These are phyloP conservation scores for Microbotryum silenes-acaulis DNA, from an alignment of 1,284 basidiomycete species.

Conservation along the genomic window DNA sequence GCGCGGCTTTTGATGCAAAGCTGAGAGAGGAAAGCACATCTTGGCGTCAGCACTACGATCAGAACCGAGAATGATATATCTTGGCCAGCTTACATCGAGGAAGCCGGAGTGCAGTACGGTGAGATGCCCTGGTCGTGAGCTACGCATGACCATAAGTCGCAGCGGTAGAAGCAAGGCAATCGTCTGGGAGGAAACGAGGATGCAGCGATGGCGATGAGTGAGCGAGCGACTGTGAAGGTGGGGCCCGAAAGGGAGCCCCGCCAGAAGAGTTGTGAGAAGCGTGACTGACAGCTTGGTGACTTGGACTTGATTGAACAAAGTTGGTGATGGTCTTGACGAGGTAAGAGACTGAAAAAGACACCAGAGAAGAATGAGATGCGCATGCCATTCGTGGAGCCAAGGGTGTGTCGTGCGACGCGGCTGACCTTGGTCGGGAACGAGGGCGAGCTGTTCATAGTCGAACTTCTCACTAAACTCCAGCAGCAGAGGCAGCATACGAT, in stretches of 20 bases:
- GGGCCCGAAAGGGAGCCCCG: neutral
- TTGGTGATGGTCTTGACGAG: slow-evolving; percentile 49
- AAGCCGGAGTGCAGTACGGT: slow-evolving; percentile 62
- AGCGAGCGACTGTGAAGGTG: slow-evolving; percentile 28
- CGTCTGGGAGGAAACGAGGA: slow-evolving; percentile 39
- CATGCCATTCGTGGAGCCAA: neutral
- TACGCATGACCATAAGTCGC: slow-evolving; percentile 53
- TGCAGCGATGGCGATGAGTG: neutral
- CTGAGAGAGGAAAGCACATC: neutral
- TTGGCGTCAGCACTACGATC: neutral
- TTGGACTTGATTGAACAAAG: slow-evolving; percentile 40
- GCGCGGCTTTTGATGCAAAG: neutral
- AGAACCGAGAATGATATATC: too few relatives aligned
- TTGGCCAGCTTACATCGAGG: slow-evolving; percentile 39
- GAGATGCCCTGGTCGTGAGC: slow-evolving; percentile 52
- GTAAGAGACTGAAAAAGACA: slow-evolving; percentile 40
- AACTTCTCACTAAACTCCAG: slow-evolving; percentile 54
- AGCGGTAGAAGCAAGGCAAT: slow-evolving; percentile 54
- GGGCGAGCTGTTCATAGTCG: slow-evolving; percentile 53
- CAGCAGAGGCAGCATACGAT: slow-evolving; percentile 46
- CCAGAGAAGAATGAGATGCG: neutral
- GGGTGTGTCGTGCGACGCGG: neutral
- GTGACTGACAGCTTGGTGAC: slow-evolving; percentile 36
- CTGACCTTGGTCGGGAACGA: slow-evolving; percentile 60
- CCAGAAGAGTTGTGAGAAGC: slow-evolving; percentile 13